Conservation (phyloP, 768 basidiomycete genomes). For the Obba rivulosa region DNA sequence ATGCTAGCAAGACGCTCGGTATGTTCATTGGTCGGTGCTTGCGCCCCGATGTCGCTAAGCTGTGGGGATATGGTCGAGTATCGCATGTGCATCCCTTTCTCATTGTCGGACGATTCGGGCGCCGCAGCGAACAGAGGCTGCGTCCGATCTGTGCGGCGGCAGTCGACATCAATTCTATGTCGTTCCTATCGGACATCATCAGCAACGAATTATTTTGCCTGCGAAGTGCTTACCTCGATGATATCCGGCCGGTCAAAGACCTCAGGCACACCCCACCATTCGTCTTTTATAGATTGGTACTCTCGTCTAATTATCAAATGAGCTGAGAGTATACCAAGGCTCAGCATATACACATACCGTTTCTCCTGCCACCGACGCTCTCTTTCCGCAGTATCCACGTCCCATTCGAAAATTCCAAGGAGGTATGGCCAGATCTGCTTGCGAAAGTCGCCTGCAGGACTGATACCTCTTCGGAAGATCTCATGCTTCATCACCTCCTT, state of each 20-base stretch:
- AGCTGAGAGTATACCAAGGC: background rate
- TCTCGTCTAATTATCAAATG: constrained; percentile 39
- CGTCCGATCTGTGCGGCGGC: constrained; percentile 91
- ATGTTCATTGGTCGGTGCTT: constrained; percentile 87
- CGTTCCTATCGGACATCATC: constrained; percentile 48
- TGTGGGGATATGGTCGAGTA: constrained; percentile 75
- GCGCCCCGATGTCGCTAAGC: constrained; percentile 71
- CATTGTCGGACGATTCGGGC: constrained; percentile 46
- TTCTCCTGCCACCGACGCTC: constrained; percentile 56
- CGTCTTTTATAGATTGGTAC: constrained; percentile 67
- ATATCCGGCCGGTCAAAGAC: constrained; percentile 77
- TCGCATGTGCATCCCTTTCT: constrained; percentile 49
- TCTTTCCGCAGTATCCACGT: constrained; percentile 57
- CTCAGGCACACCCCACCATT: constrained; percentile 82
- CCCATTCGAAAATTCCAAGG: constrained; percentile 82
- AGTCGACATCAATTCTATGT: constrained; percentile 96
- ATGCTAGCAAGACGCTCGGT: constrained; percentile 84
- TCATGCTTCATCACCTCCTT: constrained; percentile 69
- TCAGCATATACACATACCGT: constrained; percentile 32
- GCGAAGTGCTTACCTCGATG: constrained; percentile 56
- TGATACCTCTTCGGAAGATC: constrained; percentile 73
- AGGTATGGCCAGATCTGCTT: constrained; percentile 88
- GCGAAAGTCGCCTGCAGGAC: constrained; percentile 47
- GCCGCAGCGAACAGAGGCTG: constrained; percentile 75
- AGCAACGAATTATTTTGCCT: background rate